These are phyloP conservation scores for Petasospora fabianii DNA, from an alignment of 1,139 yeast genomes.

Conservation along the genomic window DNA sequence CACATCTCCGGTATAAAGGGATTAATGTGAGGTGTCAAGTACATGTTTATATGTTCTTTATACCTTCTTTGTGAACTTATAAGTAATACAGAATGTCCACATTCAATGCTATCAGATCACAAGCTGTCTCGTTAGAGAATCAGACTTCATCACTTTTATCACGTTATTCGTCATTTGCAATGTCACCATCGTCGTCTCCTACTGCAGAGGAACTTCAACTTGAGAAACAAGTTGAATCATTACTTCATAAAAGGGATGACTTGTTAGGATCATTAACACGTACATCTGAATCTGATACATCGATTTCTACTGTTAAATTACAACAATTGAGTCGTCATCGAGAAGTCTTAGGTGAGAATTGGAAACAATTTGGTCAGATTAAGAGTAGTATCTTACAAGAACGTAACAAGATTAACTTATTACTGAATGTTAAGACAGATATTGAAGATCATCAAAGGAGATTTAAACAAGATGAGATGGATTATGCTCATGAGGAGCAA, in stretches of 20 bases:
- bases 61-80: background rate
- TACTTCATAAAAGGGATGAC: slow-evolving; percentile 40
- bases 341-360: slow-evolving; percentile 71
- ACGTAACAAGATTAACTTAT: slow-evolving; percentile 67
- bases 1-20: background rate
- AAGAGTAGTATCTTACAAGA: slow-evolving; percentile 62
- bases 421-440: slow-evolving; percentile 75
- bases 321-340: slow-evolving; percentile 83
- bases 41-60: too few species aligned
- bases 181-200: slow-evolving; percentile 44
- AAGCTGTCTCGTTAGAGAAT: slow-evolving; percentile 52
- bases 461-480: slow-evolving; percentile 44
- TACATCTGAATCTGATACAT: slow-evolving; percentile 53
- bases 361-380: slow-evolving; percentile 58
- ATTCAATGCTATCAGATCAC: slow-evolving; percentile 50
- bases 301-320: slow-evolving; percentile 66
- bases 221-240: slow-evolving; percentile 40
- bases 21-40: background rate
- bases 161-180: slow-evolving; percentile 51
- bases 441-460: slow-evolving; percentile 38
- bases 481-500: slow-evolving; percentile 76
- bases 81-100: slow-evolving; percentile 25
- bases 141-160: slow-evolving; percentile 50
- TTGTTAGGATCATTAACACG: slow-evolving; percentile 35
- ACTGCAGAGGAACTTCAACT: slow-evolving; percentile 44